Evolutionary conservation across 805 yeast species (phyloP), one percentile per base, ranked within the genome.

Genomic region (Wickerhamiella spandovensis): DNA sequence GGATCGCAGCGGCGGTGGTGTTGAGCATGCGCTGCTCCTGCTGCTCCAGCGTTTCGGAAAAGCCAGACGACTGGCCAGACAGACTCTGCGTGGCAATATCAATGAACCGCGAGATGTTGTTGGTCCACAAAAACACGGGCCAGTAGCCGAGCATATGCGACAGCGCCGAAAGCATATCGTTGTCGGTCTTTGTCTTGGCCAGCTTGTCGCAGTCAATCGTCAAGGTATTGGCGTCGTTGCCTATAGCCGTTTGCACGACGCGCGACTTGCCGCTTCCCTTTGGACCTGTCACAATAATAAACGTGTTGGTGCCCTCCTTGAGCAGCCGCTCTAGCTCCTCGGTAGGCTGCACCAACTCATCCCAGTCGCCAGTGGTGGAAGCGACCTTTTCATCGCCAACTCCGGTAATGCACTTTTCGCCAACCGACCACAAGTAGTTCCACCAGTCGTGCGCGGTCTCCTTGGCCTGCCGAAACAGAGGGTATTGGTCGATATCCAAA

Each of bases 101-200:
- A 45, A 86, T 68, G 52, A 88, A 80, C 51, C 79, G 77, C 0
- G 95, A 78, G 12, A 89, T 68, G 2, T 83, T 77, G 63, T 86
- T 86, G 53, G 89, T 68, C 95, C 97, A 90, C 21, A 96, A 84
- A 64, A 92, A 92, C 5, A 86, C 81, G 0, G 98, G 98, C 70
- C 77, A 86, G 65, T 92, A 92, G 0, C 98, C 98, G 23, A 88
- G 61, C 63, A 85, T 86, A 23, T 68, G 69, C 0, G 97, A 87
- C 18, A 86, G 75, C 48, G 75, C 74, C 50, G 76, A 74, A 44
- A 92, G 68, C 55, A 86, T 78, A 30, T 73, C 73, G 2, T 81
- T 72, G 55, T 88, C 96, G 32, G 81, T 78, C 58, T 95, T 71
- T 2, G 92, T 71, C 61, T 84, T 85, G 20, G 77, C 73, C 49